A percentile compares a stretch with the other conserved stretches of the same genome.
Conservation (phyloP, 139 green algal genomes). For the Klebsormidium nitens region DNA sequence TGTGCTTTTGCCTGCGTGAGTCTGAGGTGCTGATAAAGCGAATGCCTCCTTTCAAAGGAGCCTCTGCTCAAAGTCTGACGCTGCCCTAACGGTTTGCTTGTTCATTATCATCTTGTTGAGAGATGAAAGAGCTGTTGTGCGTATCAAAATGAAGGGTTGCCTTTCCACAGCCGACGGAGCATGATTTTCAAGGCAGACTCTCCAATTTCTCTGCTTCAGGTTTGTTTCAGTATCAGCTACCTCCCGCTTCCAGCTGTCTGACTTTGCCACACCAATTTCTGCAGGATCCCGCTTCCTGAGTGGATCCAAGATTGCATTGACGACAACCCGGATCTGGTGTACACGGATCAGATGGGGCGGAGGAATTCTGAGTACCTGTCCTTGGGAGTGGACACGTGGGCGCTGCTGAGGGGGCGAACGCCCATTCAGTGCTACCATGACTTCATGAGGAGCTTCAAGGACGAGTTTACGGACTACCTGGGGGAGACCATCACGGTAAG, state of each 20-base stretch:
- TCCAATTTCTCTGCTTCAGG: background rate
- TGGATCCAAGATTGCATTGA: constrained; percentile 90
- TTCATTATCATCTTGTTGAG: no score
- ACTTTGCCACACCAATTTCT: no score
- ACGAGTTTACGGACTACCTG: constrained; percentile 45
- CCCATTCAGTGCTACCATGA: constrained; percentile 87
- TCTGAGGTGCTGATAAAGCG: no score
- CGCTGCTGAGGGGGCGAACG: constrained; percentile 76
- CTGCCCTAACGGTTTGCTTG: no score
- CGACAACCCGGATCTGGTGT: constrained; percentile 89
- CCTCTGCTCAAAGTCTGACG: no score
- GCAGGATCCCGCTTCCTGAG: constrained; percentile 38
- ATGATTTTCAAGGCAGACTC: no score
- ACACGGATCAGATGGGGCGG: constrained; percentile 78
- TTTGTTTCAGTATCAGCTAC: background rate
- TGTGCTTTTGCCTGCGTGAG: background rate
- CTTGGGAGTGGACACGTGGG: constrained; percentile 78
- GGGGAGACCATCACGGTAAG: constrained; percentile 35
- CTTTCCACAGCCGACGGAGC: no score
- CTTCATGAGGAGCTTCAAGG: constrained; percentile 85
- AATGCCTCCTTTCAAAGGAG: no score
- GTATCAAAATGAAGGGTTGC: no score
- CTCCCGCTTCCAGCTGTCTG: constrained; percentile 4
- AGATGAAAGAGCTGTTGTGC: no score
- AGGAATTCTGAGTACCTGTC: constrained; percentile 92